A percentile compares a stretch with the other conserved stretches of the same genome.
Conservation (phyloP, 306 rosid species). For the Quercus engelmannii region DNA sequence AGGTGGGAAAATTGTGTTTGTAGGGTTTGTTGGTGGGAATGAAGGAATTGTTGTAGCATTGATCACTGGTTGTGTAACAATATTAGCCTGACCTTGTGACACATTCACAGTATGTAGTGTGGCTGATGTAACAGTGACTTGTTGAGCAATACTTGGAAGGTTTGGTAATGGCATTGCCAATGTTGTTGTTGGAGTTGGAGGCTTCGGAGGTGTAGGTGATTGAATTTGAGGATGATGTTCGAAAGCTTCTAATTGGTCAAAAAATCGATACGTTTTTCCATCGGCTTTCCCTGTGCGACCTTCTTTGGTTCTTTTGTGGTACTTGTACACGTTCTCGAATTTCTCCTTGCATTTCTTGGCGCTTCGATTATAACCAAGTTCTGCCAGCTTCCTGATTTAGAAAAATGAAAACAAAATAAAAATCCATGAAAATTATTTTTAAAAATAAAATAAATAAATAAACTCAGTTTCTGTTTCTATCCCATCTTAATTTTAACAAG, state of each 20-base stretch:
- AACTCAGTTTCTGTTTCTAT: conserved; percentile 10
- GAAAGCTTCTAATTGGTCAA: conserved; percentile 77
- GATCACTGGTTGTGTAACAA: conserved; percentile 6
- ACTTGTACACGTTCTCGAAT: conserved; percentile 93
- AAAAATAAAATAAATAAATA: not conserved
- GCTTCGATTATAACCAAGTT: conserved; percentile 75
- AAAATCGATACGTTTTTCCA: conserved; percentile 79
- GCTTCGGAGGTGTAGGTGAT: conserved; percentile 14
- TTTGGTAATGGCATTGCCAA: conserved; percentile 21
- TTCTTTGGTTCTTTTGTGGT: conserved; percentile 89
- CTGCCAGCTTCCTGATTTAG: conserved; percentile 75
- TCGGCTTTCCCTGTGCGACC: conserved; percentile 85
- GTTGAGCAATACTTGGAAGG: conserved; percentile 4
- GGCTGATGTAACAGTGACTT: conserved; percentile 54
- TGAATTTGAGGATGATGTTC: conserved; percentile 43
- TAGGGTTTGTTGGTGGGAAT: conserved; percentile 36
- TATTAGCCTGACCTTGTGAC: conserved; percentile 38
- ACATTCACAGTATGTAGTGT: not conserved
- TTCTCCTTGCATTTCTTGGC: conserved; percentile 97
- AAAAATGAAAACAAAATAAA: no score
- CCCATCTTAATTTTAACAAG: conserved; percentile 29
- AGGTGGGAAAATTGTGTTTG: conserved; percentile 20
- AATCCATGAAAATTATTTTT: not conserved
- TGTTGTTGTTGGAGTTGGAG: conserved; percentile 16
- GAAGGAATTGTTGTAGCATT: conserved; percentile 34